phyloP scores from a whole-genome alignment of 768 basidiomycete genomes.

The Tremella yokohamensis region DNA sequence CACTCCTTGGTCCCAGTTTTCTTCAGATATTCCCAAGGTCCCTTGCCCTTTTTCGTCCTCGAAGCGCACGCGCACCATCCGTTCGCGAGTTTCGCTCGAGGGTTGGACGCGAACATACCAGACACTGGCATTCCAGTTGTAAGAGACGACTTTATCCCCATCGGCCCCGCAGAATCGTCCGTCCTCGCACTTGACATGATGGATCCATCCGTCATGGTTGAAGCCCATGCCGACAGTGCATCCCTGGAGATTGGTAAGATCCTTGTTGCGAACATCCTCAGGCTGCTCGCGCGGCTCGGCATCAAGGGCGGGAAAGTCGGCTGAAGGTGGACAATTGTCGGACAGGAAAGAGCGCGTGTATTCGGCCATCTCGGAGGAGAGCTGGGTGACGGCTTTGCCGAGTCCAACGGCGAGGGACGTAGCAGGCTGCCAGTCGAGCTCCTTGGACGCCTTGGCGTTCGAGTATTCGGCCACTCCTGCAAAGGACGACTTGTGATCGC shows the following conservation, averaged over 20 bases:
- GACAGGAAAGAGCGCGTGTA: conserved; percentile 28
- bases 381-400: conserved; percentile 21
- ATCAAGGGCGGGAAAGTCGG: conserved; percentile 9
- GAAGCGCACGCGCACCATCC: conserved; percentile 30
- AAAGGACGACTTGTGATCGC: conserved; percentile 15
- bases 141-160: conserved; percentile 26
- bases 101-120: conserved; percentile 21
- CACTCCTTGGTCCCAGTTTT: conserved; percentile 8
- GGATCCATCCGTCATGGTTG: conserved; percentile 41
- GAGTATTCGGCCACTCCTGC: conserved; percentile 13
- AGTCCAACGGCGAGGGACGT: conserved; percentile 41
- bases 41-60: conserved; percentile 39
- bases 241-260: conserved; percentile 38
- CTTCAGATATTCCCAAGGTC: conserved; percentile 16
- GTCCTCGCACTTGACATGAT: conserved; percentile 41
- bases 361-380: conserved; percentile 26
- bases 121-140: conserved; percentile 39
- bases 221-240: conserved; percentile 46
- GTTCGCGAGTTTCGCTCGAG: conserved; percentile 11
- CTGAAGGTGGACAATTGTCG: conserved; percentile 27
- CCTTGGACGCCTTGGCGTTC: conserved; percentile 14
- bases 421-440: conserved; percentile 36
- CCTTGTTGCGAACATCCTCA: conserved; percentile 37
- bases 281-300: neutral
- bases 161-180: conserved; percentile 30